phyloP scores from a whole-genome alignment of 805 yeast species.

The Hanseniaspora valbyensis region DNA sequence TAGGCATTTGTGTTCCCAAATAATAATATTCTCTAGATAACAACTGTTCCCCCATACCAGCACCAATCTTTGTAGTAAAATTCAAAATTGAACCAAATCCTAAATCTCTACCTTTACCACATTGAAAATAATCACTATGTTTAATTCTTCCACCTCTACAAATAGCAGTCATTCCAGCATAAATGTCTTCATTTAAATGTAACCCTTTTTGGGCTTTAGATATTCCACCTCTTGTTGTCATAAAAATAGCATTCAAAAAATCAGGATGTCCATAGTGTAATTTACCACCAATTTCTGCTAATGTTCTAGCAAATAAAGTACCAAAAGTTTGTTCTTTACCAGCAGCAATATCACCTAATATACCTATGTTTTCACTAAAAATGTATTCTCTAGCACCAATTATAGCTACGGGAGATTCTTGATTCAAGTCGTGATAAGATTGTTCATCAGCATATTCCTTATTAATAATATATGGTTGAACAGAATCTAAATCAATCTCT shows the following conservation, averaged over 20 bases:
- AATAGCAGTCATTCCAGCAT: slow-evolving; percentile 87
- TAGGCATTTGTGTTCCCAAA: slow-evolving; percentile 77
- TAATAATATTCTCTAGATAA: slow-evolving; percentile 84
- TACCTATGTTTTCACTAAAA: slow-evolving; percentile 85
- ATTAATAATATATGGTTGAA: slow-evolving; percentile 54
- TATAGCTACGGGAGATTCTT: slow-evolving; percentile 62
- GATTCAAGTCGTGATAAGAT: background rate
- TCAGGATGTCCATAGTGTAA: slow-evolving; percentile 96
- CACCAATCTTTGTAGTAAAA: slow-evolving; percentile 91
- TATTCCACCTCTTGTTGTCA: slow-evolving; percentile 92
- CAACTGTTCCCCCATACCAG: slow-evolving; percentile 97
- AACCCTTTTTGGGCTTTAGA: slow-evolving; percentile 91
- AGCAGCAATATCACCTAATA: slow-evolving; percentile 91
- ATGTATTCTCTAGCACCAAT: slow-evolving; percentile 92
- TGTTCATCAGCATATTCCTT: slow-evolving; percentile 31
- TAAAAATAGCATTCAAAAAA: slow-evolving; percentile 76
- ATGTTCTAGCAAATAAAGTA: slow-evolving; percentile 82
- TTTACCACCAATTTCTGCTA: slow-evolving; percentile 90
- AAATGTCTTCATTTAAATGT: slow-evolving; percentile 88
- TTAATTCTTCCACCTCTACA: slow-evolving; percentile 87
- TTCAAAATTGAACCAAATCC: slow-evolving; percentile 88
- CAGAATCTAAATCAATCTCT: slow-evolving; percentile 47
- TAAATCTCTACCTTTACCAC: slow-evolving; percentile 93
- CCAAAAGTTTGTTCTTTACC: slow-evolving; percentile 97
- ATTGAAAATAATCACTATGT: slow-evolving; percentile 91